Evolutionary conservation across 441 rosid genomes (phyloP).

Genomic region (Biscutella laevigata): DNA sequence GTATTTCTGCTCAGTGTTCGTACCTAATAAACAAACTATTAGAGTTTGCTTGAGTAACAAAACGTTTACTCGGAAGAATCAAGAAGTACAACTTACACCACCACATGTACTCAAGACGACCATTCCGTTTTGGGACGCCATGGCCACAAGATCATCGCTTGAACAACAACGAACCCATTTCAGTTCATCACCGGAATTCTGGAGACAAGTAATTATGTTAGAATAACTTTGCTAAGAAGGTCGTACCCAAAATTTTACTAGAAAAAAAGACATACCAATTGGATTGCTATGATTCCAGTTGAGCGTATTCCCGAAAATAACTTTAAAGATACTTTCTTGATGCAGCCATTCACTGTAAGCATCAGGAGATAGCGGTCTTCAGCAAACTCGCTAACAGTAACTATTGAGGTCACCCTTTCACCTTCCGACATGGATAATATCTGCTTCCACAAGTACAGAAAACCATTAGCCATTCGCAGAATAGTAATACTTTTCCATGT

Average conservation of each 20-base stretch:
- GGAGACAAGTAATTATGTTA: conserved; percentile 15
- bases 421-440: conserved; percentile 77
- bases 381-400: conserved; percentile 78
- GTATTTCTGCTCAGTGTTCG: conserved; percentile 82
- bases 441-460: conserved; percentile 34
- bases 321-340: conserved; percentile 82
- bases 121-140: conserved; percentile 97
- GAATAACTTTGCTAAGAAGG: not conserved
- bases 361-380: conserved; percentile 79
- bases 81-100: conserved; percentile 38
- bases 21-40: conserved; percentile 40
- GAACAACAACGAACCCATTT: conserved; percentile 95
- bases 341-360: conserved; percentile 94
- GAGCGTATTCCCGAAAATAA: conserved; percentile 82
- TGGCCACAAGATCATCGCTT: conserved; percentile 83
- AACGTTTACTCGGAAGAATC: not conserved
- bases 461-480: conserved; percentile 11
- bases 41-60: conserved; percentile 1
- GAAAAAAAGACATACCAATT: conserved; percentile 54
- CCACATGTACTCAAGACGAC: conserved; percentile 78
- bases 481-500: not conserved
- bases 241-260: not conserved
- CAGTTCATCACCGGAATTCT: conserved; percentile 93
- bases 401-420: conserved; percentile 88
- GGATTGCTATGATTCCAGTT: conserved; percentile 93